Evolutionary conservation across 257 asterid species (phyloP).

Genomic region (Capsicum rhomboideum): DNA sequence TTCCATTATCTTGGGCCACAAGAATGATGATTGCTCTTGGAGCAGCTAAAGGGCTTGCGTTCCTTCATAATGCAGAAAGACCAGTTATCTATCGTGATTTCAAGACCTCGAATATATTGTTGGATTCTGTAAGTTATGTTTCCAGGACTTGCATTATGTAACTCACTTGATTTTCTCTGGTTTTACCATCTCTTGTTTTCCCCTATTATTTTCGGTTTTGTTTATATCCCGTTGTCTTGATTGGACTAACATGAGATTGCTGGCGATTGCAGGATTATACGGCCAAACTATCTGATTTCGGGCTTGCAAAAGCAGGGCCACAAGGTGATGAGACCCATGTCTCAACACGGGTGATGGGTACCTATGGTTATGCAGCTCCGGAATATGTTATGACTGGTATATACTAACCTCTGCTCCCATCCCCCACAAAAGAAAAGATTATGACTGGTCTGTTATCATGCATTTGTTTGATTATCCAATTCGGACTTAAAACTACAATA

Average conservation of each 20-base stretch:
- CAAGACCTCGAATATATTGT: constrained; percentile 90
- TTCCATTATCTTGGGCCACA: constrained; percentile 84
- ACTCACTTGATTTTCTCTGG: background rate
- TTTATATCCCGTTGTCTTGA: background rate
- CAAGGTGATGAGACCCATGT: constrained; percentile 99
- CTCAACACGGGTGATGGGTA: constrained; percentile 98
- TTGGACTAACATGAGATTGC: background rate
- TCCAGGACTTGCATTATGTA: background rate
- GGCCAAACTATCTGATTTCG: constrained; percentile 97
- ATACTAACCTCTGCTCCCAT: background rate
- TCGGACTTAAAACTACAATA: background rate
- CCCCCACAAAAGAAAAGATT: background rate
- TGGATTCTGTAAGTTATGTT: constrained; percentile 72
- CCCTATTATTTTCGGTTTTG: background rate
- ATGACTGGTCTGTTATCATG: background rate
- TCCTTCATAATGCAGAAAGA: constrained; percentile 95
- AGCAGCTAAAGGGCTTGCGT: constrained; percentile 99
- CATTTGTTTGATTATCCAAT: background rate
- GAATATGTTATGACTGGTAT: constrained; percentile 99
- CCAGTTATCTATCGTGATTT: constrained; percentile 98
- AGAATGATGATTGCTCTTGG: constrained; percentile 99
- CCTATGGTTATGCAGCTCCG: constrained; percentile 99
- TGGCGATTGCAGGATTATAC: constrained; percentile 69
- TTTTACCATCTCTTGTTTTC: background rate
- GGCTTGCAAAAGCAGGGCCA: constrained; percentile 99